These are phyloP conservation scores for Catunica adiposa DNA, from an alignment of 2,329 filamentous ascomycete genomes.

Conservation along the genomic window DNA sequence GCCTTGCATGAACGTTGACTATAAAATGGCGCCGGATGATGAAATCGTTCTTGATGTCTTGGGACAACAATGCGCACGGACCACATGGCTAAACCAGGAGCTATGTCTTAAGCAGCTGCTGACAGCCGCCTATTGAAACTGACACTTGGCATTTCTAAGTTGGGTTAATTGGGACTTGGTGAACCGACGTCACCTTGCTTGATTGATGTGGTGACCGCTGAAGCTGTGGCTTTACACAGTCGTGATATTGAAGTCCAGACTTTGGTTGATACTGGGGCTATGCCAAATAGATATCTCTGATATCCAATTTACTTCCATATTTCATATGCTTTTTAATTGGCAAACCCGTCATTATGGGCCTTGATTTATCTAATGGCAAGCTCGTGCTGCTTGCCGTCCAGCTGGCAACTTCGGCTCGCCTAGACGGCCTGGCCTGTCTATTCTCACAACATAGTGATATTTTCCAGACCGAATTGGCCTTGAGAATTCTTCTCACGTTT, in stretches of 20 bases:
- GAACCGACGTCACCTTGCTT: not conserved
- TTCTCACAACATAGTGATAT: constrained; percentile 38
- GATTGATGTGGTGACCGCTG: not conserved
- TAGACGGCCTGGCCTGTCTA: constrained; percentile 44
- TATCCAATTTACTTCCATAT: no score
- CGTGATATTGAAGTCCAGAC: not conserved
- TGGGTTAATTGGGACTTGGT: not conserved
- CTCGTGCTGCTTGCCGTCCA: constrained; percentile 57
- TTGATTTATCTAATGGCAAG: constrained; percentile 45
- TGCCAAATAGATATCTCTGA: not conserved
- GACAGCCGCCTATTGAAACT: not conserved
- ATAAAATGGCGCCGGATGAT: not conserved
- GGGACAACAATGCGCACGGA: not conserved
- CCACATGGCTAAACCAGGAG: not conserved
- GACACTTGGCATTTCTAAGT: not conserved
- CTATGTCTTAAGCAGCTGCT: not conserved
- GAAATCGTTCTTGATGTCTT: not conserved
- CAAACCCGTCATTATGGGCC: constrained; percentile 21
- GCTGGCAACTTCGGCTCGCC: constrained; percentile 48
- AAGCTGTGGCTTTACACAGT: not conserved
- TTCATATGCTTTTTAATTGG: not conserved
- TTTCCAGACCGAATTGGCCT: constrained; percentile 45
- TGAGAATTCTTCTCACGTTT: constrained; percentile 60
- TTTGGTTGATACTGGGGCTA: not conserved
- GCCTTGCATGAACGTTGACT: not conserved